phyloP scores from a whole-genome alignment of 305 asterid genomes.

The Rubia tinctorum region DNA sequence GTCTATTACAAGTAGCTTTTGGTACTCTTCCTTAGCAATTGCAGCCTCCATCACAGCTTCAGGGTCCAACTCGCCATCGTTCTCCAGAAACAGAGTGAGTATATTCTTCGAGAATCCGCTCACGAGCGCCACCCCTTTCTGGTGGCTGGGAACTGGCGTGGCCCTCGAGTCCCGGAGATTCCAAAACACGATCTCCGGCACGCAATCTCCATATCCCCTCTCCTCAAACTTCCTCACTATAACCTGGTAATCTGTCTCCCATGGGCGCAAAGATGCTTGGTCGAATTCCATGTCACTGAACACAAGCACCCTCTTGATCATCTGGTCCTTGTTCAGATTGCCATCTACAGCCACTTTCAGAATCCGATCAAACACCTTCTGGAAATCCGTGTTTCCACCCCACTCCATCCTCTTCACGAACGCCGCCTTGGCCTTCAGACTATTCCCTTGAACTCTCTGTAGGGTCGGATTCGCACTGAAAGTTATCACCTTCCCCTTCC shows the following conservation, averaged over 20 bases:
- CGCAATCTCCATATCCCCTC: conserved; percentile 21
- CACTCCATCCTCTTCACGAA: conserved; percentile 22
- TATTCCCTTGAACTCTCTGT: conserved; percentile 18
- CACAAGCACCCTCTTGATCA: conserved; percentile 26
- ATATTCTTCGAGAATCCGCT: conserved; percentile 31
- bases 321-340: conserved; percentile 18
- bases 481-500: conserved; percentile 33
- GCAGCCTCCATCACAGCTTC: conserved; percentile 22
- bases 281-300: conserved; percentile 38
- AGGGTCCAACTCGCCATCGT: conserved; percentile 11
- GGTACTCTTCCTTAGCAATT: conserved; percentile 24
- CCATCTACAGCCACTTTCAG: conserved; percentile 26
- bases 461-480: conserved; percentile 24
- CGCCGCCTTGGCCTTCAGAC: conserved; percentile 9
- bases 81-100: conserved; percentile 21
- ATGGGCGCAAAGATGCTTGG: conserved; percentile 10
- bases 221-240: conserved; percentile 18
- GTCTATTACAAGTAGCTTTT: conserved; percentile 20
- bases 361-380: conserved; percentile 29
- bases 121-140: conserved; percentile 29
- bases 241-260: conserved; percentile 32
- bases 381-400: conserved; percentile 24
- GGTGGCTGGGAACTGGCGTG: conserved; percentile 22
- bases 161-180: conserved; percentile 27
- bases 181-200: conserved; percentile 32